Conservation (phyloP, 176 grass and related monocot genomes). For the Carex scoparia region DNA sequence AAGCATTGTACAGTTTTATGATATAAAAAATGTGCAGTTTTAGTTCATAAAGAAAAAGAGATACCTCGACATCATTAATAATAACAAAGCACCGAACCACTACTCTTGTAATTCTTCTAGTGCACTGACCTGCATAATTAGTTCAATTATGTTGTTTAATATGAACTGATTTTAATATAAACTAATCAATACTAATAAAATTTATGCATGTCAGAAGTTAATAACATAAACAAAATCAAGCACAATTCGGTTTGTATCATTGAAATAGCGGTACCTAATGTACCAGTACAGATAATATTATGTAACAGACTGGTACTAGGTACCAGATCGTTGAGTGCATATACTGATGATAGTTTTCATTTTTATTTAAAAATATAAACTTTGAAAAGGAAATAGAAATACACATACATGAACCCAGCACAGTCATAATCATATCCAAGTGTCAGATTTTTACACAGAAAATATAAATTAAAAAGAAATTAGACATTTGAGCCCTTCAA, state of each 20-base stretch:
- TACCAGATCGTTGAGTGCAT: background rate
- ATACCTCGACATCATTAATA: no score
- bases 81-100: no score
- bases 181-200: no score
- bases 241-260: background rate
- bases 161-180: no score
- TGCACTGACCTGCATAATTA: no score
- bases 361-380: background rate
- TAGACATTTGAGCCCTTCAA: background rate
- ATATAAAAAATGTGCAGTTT: no score
- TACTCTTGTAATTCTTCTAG: no score
- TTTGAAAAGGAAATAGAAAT: background rate
- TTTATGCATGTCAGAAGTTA: background rate
- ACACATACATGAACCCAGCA: constrained; percentile 69
- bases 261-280: background rate
- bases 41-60: no score
- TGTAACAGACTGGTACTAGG: background rate
- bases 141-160: no score
- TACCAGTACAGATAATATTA: background rate
- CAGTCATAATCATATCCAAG: constrained; percentile 84
- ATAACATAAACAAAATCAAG: background rate
- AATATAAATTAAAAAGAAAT: background rate
- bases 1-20: no score
- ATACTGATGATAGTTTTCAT: background rate
- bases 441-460: constrained; percentile 17